These are phyloP conservation scores for Solanum etuberosum DNA, from an alignment of 257 asterid species.

Conservation along the genomic window DNA sequence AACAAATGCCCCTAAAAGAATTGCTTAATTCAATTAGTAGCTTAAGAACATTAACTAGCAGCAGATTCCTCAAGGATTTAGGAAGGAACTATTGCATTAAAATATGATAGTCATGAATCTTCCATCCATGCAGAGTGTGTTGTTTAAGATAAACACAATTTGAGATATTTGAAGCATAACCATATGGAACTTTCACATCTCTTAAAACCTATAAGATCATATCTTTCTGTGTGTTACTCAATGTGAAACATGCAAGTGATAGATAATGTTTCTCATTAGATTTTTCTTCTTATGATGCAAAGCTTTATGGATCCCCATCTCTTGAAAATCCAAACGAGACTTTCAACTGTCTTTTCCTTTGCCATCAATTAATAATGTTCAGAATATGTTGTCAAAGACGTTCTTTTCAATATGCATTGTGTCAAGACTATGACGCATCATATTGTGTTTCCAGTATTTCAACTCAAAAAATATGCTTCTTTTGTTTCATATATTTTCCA, in stretches of 20 bases:
- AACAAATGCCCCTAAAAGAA: background rate
- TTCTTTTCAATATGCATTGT: slow-evolving; percentile 7
- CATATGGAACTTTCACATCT: background rate
- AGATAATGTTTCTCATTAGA: background rate
- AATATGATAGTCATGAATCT: background rate
- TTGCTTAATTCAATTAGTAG: background rate
- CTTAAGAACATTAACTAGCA: background rate
- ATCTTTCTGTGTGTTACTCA: background rate
- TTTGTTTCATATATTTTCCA: background rate
- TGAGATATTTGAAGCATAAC: background rate
- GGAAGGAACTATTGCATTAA: background rate
- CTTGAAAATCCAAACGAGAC: too few relatives aligned
- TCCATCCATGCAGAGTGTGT: too few relatives aligned
- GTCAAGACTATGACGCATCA: background rate
- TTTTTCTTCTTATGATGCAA: too few relatives aligned
- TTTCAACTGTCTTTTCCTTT: background rate
- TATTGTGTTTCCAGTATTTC: background rate
- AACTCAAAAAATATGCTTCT: background rate
- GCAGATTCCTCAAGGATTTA: background rate
- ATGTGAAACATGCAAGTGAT: background rate
- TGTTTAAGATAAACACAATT: too few relatives aligned
- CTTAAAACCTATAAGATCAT: background rate
- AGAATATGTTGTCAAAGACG: background rate
- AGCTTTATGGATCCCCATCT: too few relatives aligned
- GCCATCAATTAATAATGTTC: background rate